Evolutionary conservation across 768 basidiomycete species (phyloP), one percentile per base, ranked within the genome.

Genomic region (Boletus barrowsii): DNA sequence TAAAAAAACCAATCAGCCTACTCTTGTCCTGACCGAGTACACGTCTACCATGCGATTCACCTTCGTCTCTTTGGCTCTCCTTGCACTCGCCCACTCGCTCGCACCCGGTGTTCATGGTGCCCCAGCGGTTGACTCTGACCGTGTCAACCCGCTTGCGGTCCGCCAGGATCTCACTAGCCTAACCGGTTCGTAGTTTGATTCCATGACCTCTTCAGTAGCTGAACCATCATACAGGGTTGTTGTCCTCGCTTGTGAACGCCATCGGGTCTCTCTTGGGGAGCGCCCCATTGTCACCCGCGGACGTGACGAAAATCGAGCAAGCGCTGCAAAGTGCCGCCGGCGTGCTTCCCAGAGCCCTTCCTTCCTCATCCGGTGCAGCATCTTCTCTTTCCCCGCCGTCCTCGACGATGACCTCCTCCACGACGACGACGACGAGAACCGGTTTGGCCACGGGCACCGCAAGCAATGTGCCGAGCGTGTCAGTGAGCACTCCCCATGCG

Each of bases 31-130:
- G 54, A 58, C 54, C 58, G 50, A 57, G 60, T 58, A 58, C 62
- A 68, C 64, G 36, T 58, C 48, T 54, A 64, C 18, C 51, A 71
- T 68, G 67, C 67, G 56, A 56, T 62, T 57, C 52, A 24, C 61
- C 18, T 29, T 51, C 53, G 37, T 60, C 41, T 54, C 67, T 7
- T 35, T 63, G 20, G 55, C 53, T 49, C 55, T 66, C 44, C 47
- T 70, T 47, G 55, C 56, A 0, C 51, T 68, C 14, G 56, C 52
- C 32, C 51, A 51, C n/a, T 56, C 58, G 26, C 17, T 61, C 51
- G 47, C 54, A 0, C 52, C 58, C 18, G 54, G 49, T 18, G 66
- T 59, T 24, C 51, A 54, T 13, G 68, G 46, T 35, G 58, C 56
- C 18, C 67, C 67, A 1, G 40, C 47, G n/a, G 36, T 33, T 22